Evolutionary conservation across 306 rosid species (phyloP).

Genomic region (Cicer judaicum): DNA sequence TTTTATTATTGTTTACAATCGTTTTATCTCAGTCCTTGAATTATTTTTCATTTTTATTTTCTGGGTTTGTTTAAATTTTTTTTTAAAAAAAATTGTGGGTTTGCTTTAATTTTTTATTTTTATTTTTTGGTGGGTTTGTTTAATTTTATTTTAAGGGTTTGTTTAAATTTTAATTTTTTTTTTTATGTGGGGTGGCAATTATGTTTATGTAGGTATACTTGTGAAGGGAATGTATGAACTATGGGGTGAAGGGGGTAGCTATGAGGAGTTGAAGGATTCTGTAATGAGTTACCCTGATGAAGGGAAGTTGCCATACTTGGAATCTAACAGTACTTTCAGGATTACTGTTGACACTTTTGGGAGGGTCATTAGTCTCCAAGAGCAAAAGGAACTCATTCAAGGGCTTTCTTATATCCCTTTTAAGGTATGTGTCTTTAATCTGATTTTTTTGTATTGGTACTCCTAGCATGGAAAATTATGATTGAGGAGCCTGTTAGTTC

Average conservation of each 20-base stretch:
- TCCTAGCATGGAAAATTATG: conserved; percentile 10
- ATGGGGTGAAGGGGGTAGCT: conserved; percentile 88
- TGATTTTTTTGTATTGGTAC: neutral
- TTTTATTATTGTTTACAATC: neutral
- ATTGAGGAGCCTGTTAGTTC: neutral
- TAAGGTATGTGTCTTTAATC: conserved; percentile 57
- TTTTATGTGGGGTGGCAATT: conserved; percentile 10
- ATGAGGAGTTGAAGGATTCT: conserved; percentile 77
- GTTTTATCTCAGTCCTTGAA: neutral
- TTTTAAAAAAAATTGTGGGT: neutral
- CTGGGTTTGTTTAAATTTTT: conserved; percentile 15
- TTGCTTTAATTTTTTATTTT: neutral
- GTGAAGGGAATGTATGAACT: conserved; percentile 95
- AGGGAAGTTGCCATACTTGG: conserved; percentile 75
- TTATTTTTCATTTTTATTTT: neutral
- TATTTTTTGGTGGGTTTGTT: conserved; percentile 26
- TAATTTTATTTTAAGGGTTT: conserved; percentile 18
- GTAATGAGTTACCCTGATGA: conserved; percentile 69
- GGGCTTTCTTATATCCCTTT: conserved; percentile 79
- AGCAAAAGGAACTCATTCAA: conserved; percentile 75
- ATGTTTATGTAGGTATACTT: conserved; percentile 71
- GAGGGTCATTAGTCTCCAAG: conserved; percentile 69
- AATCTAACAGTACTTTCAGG: conserved; percentile 74
- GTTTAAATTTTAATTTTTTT: neutral
- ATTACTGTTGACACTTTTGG: conserved; percentile 86